Conservation (phyloP, 306 rosid genomes). For the Rosa chinensis region DNA sequence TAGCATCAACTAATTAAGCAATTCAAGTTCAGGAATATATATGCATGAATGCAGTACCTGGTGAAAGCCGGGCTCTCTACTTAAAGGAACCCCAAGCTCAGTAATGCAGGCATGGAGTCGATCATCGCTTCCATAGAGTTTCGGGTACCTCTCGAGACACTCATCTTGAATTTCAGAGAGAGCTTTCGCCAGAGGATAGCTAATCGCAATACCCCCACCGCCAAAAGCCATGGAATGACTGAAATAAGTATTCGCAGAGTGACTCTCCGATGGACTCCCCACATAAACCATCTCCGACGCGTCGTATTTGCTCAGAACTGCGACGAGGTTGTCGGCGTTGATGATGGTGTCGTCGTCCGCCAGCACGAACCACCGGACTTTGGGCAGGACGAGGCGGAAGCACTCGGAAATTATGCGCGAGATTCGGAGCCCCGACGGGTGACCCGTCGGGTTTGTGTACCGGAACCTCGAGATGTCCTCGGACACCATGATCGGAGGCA, state of each 20-base stretch:
- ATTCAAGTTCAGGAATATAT: not conserved
- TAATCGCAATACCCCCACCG: constrained; percentile 74
- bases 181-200: constrained; percentile 59
- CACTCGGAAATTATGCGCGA: constrained; percentile 67
- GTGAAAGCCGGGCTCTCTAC: constrained; percentile 73
- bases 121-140: constrained; percentile 83
- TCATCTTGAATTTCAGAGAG: constrained; percentile 60
- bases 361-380: constrained; percentile 64
- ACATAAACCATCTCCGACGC: constrained; percentile 78
- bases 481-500: constrained; percentile 64
- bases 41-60: constrained; percentile 44
- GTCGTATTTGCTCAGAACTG: constrained; percentile 65
- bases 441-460: constrained; percentile 71
- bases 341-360: constrained; percentile 80
- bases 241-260: constrained; percentile 73
- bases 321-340: constrained; percentile 68
- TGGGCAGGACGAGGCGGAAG: constrained; percentile 53
- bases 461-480: constrained; percentile 68
- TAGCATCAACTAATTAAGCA: not conserved
- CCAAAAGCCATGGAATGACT: constrained; percentile 86
- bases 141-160: constrained; percentile 73
- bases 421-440: constrained; percentile 78
- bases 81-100: constrained; percentile 71
- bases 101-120: constrained; percentile 81
- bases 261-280: constrained; percentile 79